Base-by-base conservation (phyloP, 73 alveolate genomes). In the Durusdinium trenchii region DNA sequence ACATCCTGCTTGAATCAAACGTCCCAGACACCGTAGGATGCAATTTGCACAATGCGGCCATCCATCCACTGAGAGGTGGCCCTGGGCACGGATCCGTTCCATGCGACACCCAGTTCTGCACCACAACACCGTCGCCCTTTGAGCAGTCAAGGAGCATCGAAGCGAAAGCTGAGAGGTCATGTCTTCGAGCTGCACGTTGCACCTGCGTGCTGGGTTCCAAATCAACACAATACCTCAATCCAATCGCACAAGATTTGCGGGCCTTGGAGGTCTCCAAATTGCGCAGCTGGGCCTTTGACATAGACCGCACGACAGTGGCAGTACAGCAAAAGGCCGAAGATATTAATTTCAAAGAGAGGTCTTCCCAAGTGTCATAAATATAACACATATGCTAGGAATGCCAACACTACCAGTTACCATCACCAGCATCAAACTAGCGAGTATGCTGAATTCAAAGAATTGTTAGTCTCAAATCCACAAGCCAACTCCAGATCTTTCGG, bases 21-120 rank as follows among this genome's bases (percentile, higher is more conserved):
- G 81, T n/a, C 16, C 81, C 36, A 30, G 64, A 61, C 40, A 51
- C 94, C 94, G 36, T 51, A 84, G 75, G 94, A 84, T 48, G 94
- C 94, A 48, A 46, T 36, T 84, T 84, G 94, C 46, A 48, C 43
- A n/a, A 84, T 52, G 48, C 51, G 52, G 36, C 94, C 94, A 35
- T 84, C 52, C 76, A 84, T 50, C 94, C 75, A 84, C 76, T 81
- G 71, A 20, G 71, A 20, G 50, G 91, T 12, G 46, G 64, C 30
- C 91, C 91, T 81, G 35, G 36, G 60, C 87, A 76, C 38, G 62
- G 23, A 10, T n/a, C n/a, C n/a, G n/a, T n/a, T n/a, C n/a, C n/a
- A n/a, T n/a, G n/a, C n/a, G n/a, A n/a, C n/a, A n/a, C n/a, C n/a
- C n/a, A n/a, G n/a, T n/a, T n/a, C n/a, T n/a, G n/a, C n/a, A n/a